Evolutionary conservation across 2,329 filamentous ascomycete genomes (phyloP).

Genomic region (Cercospora sp.): DNA sequence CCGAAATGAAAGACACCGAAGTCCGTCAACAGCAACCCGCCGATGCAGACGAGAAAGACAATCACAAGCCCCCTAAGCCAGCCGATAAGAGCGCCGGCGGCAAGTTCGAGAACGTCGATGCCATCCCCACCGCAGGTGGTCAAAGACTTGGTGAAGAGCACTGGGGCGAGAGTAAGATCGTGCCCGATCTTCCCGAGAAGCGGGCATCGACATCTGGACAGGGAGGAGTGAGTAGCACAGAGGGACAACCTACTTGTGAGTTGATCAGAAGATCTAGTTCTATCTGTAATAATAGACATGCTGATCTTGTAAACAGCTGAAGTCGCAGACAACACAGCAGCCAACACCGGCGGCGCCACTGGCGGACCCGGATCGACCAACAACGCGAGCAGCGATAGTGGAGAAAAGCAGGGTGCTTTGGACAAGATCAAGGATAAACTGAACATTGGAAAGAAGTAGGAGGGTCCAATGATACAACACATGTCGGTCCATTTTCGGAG

Average conservation of each 20-base stretch:
- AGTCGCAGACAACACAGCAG: conserved; percentile 33
- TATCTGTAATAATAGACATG: too few species aligned
- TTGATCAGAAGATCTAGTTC: too few species aligned
- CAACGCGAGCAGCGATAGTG: neutral
- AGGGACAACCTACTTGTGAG: conserved; percentile 36
- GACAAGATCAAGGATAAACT: conserved; percentile 36
- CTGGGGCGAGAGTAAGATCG: conserved; percentile 40
- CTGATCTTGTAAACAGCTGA: neutral
- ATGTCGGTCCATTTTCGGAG: neutral
- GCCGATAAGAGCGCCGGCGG: conserved; percentile 15
- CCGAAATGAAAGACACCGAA: neutral
- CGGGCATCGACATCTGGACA: conserved; percentile 10
- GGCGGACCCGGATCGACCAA: conserved; percentile 14
- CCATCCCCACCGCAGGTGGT: conserved; percentile 40
- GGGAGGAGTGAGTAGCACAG: conserved; percentile 26
- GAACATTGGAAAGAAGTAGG: conserved; percentile 29
- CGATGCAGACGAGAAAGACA: conserved; percentile 8
- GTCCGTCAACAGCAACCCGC: neutral
- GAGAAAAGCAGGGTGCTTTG: conserved; percentile 32
- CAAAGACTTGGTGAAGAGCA: conserved; percentile 37
- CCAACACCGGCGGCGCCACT: conserved; percentile 32
- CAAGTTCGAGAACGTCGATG: conserved; percentile 31
- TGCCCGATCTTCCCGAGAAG: conserved; percentile 34
- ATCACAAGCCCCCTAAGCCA: conserved; percentile 20
- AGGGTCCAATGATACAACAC: neutral